Base-by-base conservation (phyloP, 768 basidiomycete species). In the Crassisporium funariophilum region DNA sequence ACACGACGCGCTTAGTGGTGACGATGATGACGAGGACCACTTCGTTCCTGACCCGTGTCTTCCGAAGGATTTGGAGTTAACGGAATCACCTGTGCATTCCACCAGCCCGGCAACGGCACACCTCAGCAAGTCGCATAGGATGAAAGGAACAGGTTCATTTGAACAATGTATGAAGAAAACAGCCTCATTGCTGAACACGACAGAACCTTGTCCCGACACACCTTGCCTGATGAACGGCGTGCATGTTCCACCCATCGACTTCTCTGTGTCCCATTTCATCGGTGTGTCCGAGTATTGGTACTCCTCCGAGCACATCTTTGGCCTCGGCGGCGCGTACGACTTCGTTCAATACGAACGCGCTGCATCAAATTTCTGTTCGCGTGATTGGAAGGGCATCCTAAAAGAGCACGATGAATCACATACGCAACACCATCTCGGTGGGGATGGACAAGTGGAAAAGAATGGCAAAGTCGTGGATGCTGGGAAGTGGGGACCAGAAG, bases 271-370 rank as follows among this genome's bases (percentile, higher is more conserved):
- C 10, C 88, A 86, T 45, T 99, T 98, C 65, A 97, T 99, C 57
- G 97, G 97, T 3, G 86, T 99, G 29, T 95, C 92, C 11, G 97
- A 99, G 66, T 99, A 98, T 64, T 99, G 95, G 95, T 98, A 98
- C 68, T 98, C 95, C 19, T 92, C 94, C 8, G 94, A 99, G 57
- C 94, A 98, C 64, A 88, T 98, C 38, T 93, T 97, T 57, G 91
- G 91, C 1, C 78, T 98, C 2, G 95, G 94, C 16, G 97, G 97
- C 2, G 78, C 93, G 16, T 99, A 98, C 71, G 90, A 98, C 64
- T 95, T 91, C 61, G 90, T 93, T 20, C 88, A 95, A 63, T 99
- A 95, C 67, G 95, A 98, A 64, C 86, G 87, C 34, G 92, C 92
- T 12, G 97, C 97, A 12, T 78, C 84, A 5, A 73, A 84, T 20